Conservation (phyloP, 2,329 filamentous ascomycete species). For the Bertia moriformis region DNA sequence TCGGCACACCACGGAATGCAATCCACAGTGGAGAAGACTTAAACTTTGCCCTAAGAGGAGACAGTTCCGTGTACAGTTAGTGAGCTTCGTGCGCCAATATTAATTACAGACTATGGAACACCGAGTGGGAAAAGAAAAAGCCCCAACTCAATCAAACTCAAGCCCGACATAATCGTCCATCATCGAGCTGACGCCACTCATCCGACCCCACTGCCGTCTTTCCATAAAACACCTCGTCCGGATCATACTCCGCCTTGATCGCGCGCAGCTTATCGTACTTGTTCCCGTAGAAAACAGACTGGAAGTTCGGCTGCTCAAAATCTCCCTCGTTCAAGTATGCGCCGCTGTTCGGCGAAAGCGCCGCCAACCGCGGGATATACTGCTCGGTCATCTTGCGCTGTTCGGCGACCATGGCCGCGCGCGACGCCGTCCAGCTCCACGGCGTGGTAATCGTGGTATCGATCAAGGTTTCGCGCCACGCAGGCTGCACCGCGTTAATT, state of each 20-base stretch:
- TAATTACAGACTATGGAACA: no score
- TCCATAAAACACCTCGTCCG: conserved; percentile 17
- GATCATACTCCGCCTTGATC: conserved; percentile 21
- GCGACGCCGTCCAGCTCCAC: conserved; percentile 12
- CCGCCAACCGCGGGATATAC: conserved; percentile 8
- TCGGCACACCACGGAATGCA: no score
- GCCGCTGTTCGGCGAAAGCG: conserved; percentile 9
- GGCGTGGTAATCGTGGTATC: conserved; percentile 6
- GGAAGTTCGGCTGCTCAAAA: conserved; percentile 11
- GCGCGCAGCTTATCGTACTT: conserved; percentile 10
- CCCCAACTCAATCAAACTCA: no score
- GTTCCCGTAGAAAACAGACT: conserved; percentile 12
- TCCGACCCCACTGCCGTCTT: conserved; percentile 19
- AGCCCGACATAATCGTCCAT: conserved; percentile 19
- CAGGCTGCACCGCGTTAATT: conserved; percentile 14
- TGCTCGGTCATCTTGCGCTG: conserved; percentile 11
- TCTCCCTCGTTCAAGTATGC: conserved; percentile 18
- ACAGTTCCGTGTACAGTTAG: no score
- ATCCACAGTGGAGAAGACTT: no score
- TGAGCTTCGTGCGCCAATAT: no score
- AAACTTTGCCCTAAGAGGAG: no score
- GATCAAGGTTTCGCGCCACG: conserved; percentile 12
- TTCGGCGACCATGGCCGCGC: conserved; percentile 7
- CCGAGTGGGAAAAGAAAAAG: no score
- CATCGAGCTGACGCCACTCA: conserved; percentile 14